Evolutionary conservation across 345 rosid genomes (phyloP).

Genomic region (Mangifera indica): DNA sequence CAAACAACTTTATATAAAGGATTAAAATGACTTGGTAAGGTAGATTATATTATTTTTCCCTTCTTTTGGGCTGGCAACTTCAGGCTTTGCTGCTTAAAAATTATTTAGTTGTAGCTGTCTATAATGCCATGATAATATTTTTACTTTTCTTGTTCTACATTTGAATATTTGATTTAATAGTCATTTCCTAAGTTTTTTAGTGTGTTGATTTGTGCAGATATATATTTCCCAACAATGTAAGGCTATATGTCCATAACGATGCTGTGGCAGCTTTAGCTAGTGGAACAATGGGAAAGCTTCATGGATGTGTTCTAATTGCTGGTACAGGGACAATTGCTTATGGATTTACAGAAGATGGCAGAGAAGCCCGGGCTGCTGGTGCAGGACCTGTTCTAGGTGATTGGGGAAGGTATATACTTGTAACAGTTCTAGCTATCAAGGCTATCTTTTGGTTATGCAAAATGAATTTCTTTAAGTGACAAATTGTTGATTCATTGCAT

Average conservation of each 20-base stretch:
- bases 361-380: conserved; percentile 91
- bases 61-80: neutral
- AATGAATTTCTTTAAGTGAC: neutral
- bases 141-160: neutral
- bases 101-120: neutral
- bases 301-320: conserved; percentile 94
- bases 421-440: neutral
- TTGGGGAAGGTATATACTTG: conserved; percentile 75
- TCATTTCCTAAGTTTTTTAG: neutral
- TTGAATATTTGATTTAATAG: neutral
- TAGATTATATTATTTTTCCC: neutral
- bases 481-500: neutral
- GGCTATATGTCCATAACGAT: conserved; percentile 81
- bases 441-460: neutral
- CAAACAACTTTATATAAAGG: neutral
- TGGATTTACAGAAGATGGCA: conserved; percentile 87
- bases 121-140: neutral
- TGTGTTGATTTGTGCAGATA: conserved; percentile 45
- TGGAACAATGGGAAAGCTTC: conserved; percentile 93
- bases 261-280: conserved; percentile 92
- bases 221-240: conserved; percentile 71
- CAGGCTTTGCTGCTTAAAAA: conserved; percentile 1
- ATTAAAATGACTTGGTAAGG: conserved; percentile 1
- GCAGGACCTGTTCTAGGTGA: conserved; percentile 94
- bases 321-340: conserved; percentile 93